Evolutionary conservation across 176 grass and related monocot genomes (phyloP).

Genomic region (Cymbopogon citratus): DNA sequence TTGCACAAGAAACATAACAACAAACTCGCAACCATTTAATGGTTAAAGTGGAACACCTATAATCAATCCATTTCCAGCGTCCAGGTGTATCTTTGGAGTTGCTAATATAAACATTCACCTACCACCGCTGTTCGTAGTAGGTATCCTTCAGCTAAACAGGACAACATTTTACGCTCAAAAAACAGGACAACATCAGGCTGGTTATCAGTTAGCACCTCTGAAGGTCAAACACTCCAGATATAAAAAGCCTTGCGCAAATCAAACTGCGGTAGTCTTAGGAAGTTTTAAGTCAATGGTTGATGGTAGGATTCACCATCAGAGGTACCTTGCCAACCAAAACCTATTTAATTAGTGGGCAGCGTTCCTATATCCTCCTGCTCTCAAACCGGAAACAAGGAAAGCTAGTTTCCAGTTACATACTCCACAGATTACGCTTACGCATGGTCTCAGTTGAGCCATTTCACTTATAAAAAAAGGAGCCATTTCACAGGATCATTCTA

Average conservation of each 20-base stretch:
- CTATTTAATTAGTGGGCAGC: background rate
- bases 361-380: background rate
- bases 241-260: background rate
- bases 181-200: background rate
- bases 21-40: constrained; percentile 12
- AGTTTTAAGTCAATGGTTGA: background rate
- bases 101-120: constrained; percentile 10
- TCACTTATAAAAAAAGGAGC: no score
- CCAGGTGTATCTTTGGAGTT: constrained; percentile 10
- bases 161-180: no score
- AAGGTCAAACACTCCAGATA: constrained; percentile 6
- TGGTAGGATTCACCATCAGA: constrained; percentile 19
- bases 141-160: background rate
- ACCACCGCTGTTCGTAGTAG: constrained; percentile 15
- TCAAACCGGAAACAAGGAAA: background rate
- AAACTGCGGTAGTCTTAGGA: background rate
- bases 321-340: constrained; percentile 1
- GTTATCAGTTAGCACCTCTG: background rate
- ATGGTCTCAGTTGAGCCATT: background rate
- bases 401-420: background rate
- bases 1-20: constrained; percentile 4
- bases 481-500: constrained; percentile 9
- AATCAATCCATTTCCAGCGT: constrained; percentile 7
- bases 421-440: background rate
- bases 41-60: background rate